Percentiles rank a stretch among this genome's conserved stretches.
phyloP scores from a whole-genome alignment of 192 early-diverging fungal genomes.

The Mortierella claussenii region DNA sequence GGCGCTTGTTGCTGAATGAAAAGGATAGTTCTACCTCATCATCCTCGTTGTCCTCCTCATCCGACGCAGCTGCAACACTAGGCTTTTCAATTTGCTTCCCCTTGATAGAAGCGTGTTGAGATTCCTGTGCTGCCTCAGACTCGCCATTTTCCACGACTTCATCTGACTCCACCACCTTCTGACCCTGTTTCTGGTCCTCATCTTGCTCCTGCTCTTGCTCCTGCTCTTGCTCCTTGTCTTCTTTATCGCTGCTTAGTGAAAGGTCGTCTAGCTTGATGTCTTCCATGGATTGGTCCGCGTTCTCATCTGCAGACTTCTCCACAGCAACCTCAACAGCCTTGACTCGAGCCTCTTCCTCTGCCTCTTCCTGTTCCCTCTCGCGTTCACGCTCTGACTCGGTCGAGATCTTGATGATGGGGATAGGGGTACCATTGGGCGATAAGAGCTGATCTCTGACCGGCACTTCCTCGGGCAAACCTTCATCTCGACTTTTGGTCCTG shows the following conservation, averaged over 20 bases:
- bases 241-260: conserved; percentile 34
- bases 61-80: conserved; percentile 42
- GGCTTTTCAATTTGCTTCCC: conserved; percentile 62
- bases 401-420: conserved; percentile 52
- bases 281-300: conserved; percentile 38
- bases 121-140: conserved; percentile 28
- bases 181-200: conserved; percentile 54
- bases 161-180: too few species aligned
- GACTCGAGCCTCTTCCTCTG: conserved; percentile 25
- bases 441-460: conserved; percentile 39
- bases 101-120: conserved; percentile 28
- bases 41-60: conserved; percentile 42
- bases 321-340: conserved; percentile 32
- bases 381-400: conserved; percentile 50
- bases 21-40: conserved; percentile 66
- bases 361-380: conserved; percentile 43
- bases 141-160: conserved; percentile 55
- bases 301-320: conserved; percentile 22
- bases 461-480: conserved; percentile 9
- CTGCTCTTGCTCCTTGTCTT: conserved; percentile 10
- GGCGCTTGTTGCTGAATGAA: conserved; percentile 91
- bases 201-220: conserved; percentile 25
- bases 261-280: conserved; percentile 50
- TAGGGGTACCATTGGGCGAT: conserved; percentile 42
- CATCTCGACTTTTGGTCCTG: conserved; percentile 4